These are phyloP conservation scores for Aspergillus sclerotialis DNA, from an alignment of 2,329 filamentous ascomycete genomes.

Conservation along the genomic window DNA sequence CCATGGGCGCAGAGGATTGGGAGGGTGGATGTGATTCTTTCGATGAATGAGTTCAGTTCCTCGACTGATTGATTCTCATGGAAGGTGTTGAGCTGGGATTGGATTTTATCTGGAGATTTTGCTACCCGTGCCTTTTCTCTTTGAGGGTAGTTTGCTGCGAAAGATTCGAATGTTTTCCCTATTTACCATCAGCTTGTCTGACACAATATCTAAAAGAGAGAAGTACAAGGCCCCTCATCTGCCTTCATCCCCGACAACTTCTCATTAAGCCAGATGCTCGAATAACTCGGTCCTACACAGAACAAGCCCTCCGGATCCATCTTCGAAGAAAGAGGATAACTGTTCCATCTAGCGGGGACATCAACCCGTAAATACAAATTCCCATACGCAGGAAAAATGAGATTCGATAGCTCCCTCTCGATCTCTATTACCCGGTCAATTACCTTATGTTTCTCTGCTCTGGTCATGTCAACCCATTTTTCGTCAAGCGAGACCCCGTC, in stretches of 20 bases:
- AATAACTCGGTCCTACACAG: conserved; percentile 10
- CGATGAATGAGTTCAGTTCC: conserved; percentile 12
- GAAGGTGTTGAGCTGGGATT: conserved; percentile 10
- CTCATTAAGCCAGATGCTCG: background rate
- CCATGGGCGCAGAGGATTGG: conserved; percentile 11
- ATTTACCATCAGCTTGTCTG: conserved; percentile 6
- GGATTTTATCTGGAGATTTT: conserved; percentile 4
- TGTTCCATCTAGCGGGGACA: conserved; percentile 4
- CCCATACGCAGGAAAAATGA: conserved; percentile 29
- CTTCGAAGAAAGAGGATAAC: conserved; percentile 6
- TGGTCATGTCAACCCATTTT: conserved; percentile 23
- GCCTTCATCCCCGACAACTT: conserved; percentile 5
- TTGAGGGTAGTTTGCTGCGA: conserved; percentile 8
- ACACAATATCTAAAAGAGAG: background rate
- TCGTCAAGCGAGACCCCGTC: conserved; percentile 23
- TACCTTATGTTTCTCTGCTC: conserved; percentile 11
- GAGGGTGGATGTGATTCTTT: conserved; percentile 8
- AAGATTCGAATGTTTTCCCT: conserved; percentile 11
- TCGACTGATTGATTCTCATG: conserved; percentile 9
- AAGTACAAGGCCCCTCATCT: conserved; percentile 9
- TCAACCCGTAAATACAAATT: conserved; percentile 19
- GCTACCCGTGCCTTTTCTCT: conserved; percentile 7
- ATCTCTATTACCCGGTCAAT: conserved; percentile 19
- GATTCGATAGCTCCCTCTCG: conserved; percentile 13
- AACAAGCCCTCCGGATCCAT: conserved; percentile 12